A percentile compares a stretch with the other conserved stretches of the same genome.
These are phyloP conservation scores for Porogramme epimiltina DNA, from an alignment of 1,284 basidiomycete genomes.

Conservation along the genomic window DNA sequence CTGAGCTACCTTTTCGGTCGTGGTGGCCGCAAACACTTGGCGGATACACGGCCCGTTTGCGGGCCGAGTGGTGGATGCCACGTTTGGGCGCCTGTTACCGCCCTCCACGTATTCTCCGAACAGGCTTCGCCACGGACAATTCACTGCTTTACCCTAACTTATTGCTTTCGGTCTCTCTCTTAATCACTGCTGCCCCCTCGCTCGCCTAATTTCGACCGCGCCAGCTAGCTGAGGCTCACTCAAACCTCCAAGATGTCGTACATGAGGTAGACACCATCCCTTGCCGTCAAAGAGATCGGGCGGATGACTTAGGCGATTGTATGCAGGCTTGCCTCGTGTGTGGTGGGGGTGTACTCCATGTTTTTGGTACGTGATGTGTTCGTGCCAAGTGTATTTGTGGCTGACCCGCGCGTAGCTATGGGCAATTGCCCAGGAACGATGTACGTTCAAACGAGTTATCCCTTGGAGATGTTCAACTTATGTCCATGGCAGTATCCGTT, in stretches of 20 bases:
- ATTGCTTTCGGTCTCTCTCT: conserved; percentile 12
- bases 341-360: conserved; percentile 77
- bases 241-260: conserved; percentile 11
- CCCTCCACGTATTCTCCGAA: conserved; percentile 23
- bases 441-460: conserved; percentile 47
- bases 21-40: too few species aligned
- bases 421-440: conserved; percentile 90
- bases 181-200: not conserved
- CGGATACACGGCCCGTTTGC: not conserved
- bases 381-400: conserved; percentile 2
- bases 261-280: conserved; percentile 9
- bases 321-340: conserved; percentile 62
- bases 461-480: not conserved
- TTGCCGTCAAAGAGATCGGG: not conserved
- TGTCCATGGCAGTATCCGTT: conserved; percentile 64
- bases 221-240: not conserved
- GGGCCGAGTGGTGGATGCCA: conserved; percentile 1
- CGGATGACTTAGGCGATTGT: not conserved
- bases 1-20: not conserved
- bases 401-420: conserved; percentile 56
- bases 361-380: conserved; percentile 57
- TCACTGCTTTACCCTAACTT: conserved; percentile 14
- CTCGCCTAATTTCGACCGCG: not conserved
- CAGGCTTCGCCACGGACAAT: conserved; percentile 1
- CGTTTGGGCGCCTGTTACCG: not conserved